These are phyloP conservation scores for Ophiostoma himal-ulmi DNA, from an alignment of 2,329 filamentous ascomycete species.

Conservation along the genomic window DNA sequence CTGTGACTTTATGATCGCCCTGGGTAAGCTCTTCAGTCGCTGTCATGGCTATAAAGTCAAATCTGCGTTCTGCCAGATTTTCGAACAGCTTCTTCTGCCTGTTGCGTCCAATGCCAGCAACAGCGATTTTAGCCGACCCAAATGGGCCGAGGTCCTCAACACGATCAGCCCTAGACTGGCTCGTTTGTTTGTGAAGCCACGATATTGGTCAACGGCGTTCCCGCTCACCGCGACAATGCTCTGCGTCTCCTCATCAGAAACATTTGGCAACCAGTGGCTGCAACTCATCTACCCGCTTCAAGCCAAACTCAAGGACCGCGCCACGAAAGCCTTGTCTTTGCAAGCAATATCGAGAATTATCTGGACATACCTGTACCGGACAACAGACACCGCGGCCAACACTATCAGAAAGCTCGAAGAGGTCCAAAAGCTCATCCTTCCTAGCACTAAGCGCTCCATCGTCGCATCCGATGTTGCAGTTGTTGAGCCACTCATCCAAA, in stretches of 20 bases:
- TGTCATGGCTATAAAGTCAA: constrained; percentile 88
- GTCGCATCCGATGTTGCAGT: constrained; percentile 78
- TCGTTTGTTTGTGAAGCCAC: constrained; percentile 83
- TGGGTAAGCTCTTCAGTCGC: constrained; percentile 76
- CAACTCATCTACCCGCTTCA: constrained; percentile 72
- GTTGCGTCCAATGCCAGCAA: constrained; percentile 74
- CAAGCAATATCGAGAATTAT: constrained; percentile 84
- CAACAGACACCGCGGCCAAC: constrained; percentile 61
- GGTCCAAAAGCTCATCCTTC: constrained; percentile 76
- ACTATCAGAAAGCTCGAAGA: constrained; percentile 81
- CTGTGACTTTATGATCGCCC: constrained; percentile 77
- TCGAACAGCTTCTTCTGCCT: constrained; percentile 79
- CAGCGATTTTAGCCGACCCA: constrained; percentile 70
- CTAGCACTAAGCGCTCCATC: constrained; percentile 71
- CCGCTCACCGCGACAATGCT: constrained; percentile 81
- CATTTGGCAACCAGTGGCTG: constrained; percentile 80
- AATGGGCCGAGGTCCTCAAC: constrained; percentile 81
- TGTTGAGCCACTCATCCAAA: constrained; percentile 83
- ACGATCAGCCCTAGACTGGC: constrained; percentile 70
- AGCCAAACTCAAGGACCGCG: constrained; percentile 76
- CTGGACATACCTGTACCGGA: constrained; percentile 91
- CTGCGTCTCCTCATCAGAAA: constrained; percentile 80
- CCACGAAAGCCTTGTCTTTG: constrained; percentile 70
- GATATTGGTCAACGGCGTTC: constrained; percentile 86
- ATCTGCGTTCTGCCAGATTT: constrained; percentile 86